phyloP scores from a whole-genome alignment of 441 rosid genomes.

The Adansonia rubrostipa region DNA sequence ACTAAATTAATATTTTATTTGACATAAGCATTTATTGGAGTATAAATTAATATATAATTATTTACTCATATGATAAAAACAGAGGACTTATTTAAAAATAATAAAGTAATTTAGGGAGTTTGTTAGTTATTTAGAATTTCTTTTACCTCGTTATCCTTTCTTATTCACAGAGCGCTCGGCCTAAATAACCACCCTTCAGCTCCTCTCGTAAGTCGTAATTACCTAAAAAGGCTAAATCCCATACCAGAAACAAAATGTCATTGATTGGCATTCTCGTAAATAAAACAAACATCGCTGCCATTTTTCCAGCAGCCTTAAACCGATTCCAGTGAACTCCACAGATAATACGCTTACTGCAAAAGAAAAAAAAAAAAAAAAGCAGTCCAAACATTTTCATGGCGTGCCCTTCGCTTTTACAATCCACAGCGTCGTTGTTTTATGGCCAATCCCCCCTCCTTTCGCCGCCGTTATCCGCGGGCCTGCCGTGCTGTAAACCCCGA shows the following conservation, averaged over 20 bases:
- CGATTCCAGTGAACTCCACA: constrained; percentile 1
- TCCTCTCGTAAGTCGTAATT: not conserved
- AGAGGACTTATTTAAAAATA: too few relatives aligned
- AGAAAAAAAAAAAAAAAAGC: too few relatives aligned
- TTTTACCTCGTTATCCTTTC: too few relatives aligned
- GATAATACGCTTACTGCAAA: not conserved
- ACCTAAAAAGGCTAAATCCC: not conserved
- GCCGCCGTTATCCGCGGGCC: constrained; percentile 40
- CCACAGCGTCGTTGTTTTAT: constrained; percentile 63
- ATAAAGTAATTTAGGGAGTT: too few relatives aligned
- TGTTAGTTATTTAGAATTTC: too few relatives aligned
- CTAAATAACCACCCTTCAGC: not conserved
- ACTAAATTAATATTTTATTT: too few relatives aligned
- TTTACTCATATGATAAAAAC: too few relatives aligned
- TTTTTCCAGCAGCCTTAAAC: constrained; percentile 1
- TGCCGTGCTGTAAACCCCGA: constrained; percentile 36
- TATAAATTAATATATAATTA: too few relatives aligned
- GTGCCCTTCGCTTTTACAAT: constrained; percentile 51
- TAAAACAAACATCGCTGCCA: not conserved
- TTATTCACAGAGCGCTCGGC: too few relatives aligned
- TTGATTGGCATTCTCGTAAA: constrained; percentile 21
- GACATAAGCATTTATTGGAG: too few relatives aligned
- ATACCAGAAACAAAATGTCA: too few relatives aligned
- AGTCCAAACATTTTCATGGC: constrained; percentile 47
- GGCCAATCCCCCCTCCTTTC: constrained; percentile 51